phyloP scores from a whole-genome alignment of 345 rosid genomes.

The Arabidopsis arenosa region DNA sequence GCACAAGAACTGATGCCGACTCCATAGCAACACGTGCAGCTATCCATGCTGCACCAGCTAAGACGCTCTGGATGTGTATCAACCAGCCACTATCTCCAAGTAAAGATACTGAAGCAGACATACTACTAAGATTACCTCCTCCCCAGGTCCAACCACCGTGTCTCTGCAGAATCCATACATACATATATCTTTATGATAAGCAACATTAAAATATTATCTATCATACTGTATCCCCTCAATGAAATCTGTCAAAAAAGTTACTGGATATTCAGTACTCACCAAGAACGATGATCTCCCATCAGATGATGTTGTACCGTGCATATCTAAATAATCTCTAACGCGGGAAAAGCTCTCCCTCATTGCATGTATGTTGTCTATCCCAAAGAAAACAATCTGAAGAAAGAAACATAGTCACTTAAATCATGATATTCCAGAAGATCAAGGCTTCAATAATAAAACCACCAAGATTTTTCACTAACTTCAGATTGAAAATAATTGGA shows the following conservation, averaged over 20 bases:
- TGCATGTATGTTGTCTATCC: slow-evolving; percentile 97
- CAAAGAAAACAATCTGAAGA: slow-evolving; percentile 91
- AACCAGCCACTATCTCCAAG: slow-evolving; percentile 99
- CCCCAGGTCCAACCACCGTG: slow-evolving; percentile 99
- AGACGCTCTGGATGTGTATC: slow-evolving; percentile 89
- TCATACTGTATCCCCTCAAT: neutral
- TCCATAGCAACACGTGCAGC: slow-evolving; percentile 93
- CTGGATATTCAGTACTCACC: slow-evolving; percentile 59
- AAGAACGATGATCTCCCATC: slow-evolving; percentile 96
- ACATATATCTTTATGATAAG: slow-evolving; percentile 9
- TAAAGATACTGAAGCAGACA: slow-evolving; percentile 99
- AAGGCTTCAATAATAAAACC: slow-evolving; percentile 31
- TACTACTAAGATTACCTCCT: slow-evolving; percentile 97
- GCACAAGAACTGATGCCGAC: slow-evolving; percentile 95
- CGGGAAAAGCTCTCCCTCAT: slow-evolving; percentile 98
- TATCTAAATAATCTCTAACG: slow-evolving; percentile 93
- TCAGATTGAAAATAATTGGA: slow-evolving; percentile 93
- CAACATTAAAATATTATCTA: slow-evolving; percentile 11
- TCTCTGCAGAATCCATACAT: slow-evolving; percentile 63
- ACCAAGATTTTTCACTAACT: slow-evolving; percentile 55
- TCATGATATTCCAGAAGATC: slow-evolving; percentile 6
- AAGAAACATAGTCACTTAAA: slow-evolving; percentile 23
- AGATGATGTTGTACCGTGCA: slow-evolving; percentile 90
- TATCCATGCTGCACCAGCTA: slow-evolving; percentile 99
- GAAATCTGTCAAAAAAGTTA: slow-evolving; percentile 9